Evolutionary conservation across 306 rosid genomes (phyloP).

Genomic region (Dalbergia oliveri): DNA sequence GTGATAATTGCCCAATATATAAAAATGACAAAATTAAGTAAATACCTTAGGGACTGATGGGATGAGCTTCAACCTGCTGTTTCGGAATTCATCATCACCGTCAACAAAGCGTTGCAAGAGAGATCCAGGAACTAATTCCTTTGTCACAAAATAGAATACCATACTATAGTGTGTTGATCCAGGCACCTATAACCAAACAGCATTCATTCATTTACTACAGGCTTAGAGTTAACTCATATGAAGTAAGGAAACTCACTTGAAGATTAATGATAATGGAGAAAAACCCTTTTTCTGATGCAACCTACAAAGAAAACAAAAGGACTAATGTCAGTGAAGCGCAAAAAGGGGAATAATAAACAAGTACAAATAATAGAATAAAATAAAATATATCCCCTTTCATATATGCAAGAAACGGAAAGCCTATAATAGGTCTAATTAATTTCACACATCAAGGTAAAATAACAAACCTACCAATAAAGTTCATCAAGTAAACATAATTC

Average conservation of each 20-base stretch:
- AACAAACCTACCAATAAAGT: conserved; percentile 37
- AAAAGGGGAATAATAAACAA: not conserved
- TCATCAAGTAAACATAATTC: conserved; percentile 30
- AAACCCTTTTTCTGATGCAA: conserved; percentile 92
- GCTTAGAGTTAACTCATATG: conserved; percentile 36
- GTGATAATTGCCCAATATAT: conserved; percentile 26
- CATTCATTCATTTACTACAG: conserved; percentile 43
- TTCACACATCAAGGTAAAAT: conserved; percentile 27
- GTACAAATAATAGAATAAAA: not conserved
- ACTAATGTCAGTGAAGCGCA: conserved; percentile 28
- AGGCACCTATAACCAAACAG: conserved; percentile 74
- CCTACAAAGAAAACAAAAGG: conserved; percentile 59
- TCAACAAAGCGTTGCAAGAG: conserved; percentile 97
- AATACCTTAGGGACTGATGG: conserved; percentile 98
- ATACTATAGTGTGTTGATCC: conserved; percentile 95
- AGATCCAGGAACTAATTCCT: conserved; percentile 84
- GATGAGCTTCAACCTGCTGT: conserved; percentile 94
- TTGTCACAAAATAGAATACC: conserved; percentile 95
- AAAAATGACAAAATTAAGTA: conserved; percentile 41
- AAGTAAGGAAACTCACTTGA: conserved; percentile 75
- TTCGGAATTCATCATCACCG: conserved; percentile 97
- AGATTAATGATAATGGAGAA: conserved; percentile 83
- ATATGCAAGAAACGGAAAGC: conserved; percentile 23
- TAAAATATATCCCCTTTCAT: conserved; percentile 15
- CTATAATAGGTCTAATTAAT: conserved; percentile 16